Conservation (phyloP, 768 basidiomycete genomes). For the Tricholoma terreum region DNA sequence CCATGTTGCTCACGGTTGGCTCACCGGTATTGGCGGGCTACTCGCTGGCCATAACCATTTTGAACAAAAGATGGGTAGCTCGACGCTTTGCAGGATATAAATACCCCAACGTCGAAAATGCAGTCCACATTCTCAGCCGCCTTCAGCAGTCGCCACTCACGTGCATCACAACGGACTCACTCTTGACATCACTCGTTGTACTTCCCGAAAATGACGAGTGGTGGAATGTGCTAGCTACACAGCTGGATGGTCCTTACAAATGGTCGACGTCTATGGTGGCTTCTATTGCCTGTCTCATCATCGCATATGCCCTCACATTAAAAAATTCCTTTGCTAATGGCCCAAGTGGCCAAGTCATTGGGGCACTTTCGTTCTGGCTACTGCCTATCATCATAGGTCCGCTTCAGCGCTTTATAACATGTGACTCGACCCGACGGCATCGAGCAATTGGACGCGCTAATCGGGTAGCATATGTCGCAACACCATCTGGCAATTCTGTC, state of each 20-base stretch:
- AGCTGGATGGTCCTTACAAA: constrained; percentile 34
- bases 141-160: constrained; percentile 42
- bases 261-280: constrained; percentile 37
- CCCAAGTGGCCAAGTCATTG: constrained; percentile 36
- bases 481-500: neutral
- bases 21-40: constrained; percentile 45
- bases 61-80: constrained; percentile 43
- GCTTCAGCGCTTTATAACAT: constrained; percentile 42
- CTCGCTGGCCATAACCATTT: constrained; percentile 40
- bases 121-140: constrained; percentile 32
- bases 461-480: constrained; percentile 26
- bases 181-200: constrained; percentile 39
- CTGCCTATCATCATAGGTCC: constrained; percentile 42
- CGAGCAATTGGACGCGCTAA: constrained; percentile 31
- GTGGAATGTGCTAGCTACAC: constrained; percentile 33
- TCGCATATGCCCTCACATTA: constrained; percentile 41
- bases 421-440: constrained; percentile 29
- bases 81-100: constrained; percentile 25
- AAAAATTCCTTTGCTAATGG: constrained; percentile 30
- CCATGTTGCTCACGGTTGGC: constrained; percentile 41
- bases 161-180: constrained; percentile 22
- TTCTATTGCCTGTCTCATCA: constrained; percentile 41
- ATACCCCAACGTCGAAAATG: constrained; percentile 29
- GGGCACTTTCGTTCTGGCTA: constrained; percentile 45
- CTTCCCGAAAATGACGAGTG: constrained; percentile 41